These are phyloP conservation scores for Talaromyces sp. DNA, from an alignment of 2,329 filamentous ascomycete species.

Conservation along the genomic window DNA sequence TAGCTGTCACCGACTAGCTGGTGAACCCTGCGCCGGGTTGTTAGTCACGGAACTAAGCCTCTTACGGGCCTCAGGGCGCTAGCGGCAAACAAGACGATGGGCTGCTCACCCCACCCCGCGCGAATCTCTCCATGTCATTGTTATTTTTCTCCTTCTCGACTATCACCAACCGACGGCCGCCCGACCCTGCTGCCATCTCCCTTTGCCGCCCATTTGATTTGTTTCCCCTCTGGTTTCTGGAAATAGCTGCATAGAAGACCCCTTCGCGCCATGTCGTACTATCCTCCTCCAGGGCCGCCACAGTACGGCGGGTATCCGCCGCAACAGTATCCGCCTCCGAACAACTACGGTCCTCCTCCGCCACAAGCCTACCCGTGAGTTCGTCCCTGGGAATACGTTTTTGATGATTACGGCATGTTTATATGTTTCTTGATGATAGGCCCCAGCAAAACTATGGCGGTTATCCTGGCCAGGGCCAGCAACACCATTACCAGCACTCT, in stretches of 20 bases:
- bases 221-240: not conserved
- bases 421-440: conserved; percentile 10
- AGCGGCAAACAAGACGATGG: not conserved
- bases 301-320: conserved; percentile 46
- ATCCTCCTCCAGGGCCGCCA: conserved; percentile 52
- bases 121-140: not conserved
- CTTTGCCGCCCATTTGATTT: not conserved
- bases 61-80: not conserved
- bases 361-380: conserved; percentile 37
- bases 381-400: not conserved
- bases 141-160: not conserved
- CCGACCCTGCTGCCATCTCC: not conserved
- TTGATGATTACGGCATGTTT: not conserved
- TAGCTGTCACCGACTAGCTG: not conserved
- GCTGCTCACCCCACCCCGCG: not conserved
- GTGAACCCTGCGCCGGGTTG: not conserved
- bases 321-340: conserved; percentile 29
- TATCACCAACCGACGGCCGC: not conserved
- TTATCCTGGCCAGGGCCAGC: conserved; percentile 34
- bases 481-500: conserved; percentile 34
- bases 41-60: not conserved
- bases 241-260: not conserved
- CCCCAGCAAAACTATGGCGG: conserved; percentile 32
- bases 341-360: conserved; percentile 33
- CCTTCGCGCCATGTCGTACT: conserved; percentile 53